Percentiles rank a stretch among this genome's conserved stretches.
Conservation (phyloP, 495 filamentous ascomycete genomes). For the Staphylotrichum longicolle region DNA sequence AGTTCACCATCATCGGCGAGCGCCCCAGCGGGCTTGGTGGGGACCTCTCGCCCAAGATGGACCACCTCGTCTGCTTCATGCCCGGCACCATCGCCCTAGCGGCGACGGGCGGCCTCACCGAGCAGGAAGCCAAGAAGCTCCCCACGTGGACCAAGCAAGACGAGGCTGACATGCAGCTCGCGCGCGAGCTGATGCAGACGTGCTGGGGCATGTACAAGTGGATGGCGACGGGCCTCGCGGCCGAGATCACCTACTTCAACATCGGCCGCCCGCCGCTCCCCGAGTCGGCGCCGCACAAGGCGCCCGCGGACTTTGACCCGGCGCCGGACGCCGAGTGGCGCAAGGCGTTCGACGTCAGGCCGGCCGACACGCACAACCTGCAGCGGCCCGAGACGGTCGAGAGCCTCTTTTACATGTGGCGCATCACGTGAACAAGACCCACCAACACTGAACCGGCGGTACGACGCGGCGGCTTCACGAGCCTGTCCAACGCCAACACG, state of each 20-base stretch:
- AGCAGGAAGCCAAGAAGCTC: slow-evolving; percentile 69
- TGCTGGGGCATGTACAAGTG: slow-evolving; percentile 96
- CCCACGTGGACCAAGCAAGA: slow-evolving; percentile 71
- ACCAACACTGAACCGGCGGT: no score
- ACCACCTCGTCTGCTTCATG: slow-evolving; percentile 97
- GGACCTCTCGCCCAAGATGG: slow-evolving; percentile 82
- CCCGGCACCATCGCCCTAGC: slow-evolving; percentile 91
- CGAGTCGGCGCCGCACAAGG: slow-evolving; percentile 49
- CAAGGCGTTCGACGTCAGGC: slow-evolving; percentile 73
- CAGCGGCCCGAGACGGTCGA: slow-evolving; percentile 95
- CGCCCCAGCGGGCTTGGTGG: slow-evolving; percentile 69
- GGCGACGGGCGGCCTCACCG: slow-evolving; percentile 72
- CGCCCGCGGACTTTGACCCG: slow-evolving; percentile 47
- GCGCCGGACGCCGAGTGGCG: slow-evolving; percentile 60
- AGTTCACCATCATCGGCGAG: slow-evolving; percentile 84
- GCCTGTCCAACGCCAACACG: slow-evolving; percentile 68
- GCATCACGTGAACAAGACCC: no score
- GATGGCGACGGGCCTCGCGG: slow-evolving; percentile 82
- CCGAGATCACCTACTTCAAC: slow-evolving; percentile 89
- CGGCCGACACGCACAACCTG: slow-evolving; percentile 81
- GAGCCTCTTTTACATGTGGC: slow-evolving; percentile 96
- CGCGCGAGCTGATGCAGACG: slow-evolving; percentile 88
- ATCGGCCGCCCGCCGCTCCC: slow-evolving; percentile 62
- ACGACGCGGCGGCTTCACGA: slow-evolving; percentile 80
- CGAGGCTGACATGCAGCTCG: slow-evolving; percentile 81